phyloP scores from a whole-genome alignment of 2,329 filamentous ascomycete genomes.

The Colletotrichum ledebouriae region DNA sequence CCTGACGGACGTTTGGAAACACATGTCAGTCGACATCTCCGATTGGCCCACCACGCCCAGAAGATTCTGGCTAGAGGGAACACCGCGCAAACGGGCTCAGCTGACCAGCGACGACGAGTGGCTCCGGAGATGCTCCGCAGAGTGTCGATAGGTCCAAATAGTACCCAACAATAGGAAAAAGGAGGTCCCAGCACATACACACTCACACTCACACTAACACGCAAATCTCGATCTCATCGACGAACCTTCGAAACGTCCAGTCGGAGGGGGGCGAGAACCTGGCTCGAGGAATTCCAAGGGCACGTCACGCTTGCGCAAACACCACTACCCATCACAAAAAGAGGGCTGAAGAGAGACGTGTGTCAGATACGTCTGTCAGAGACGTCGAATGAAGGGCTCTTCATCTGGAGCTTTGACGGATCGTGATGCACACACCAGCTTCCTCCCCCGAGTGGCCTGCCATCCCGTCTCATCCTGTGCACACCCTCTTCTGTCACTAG shows the following conservation, averaged over 20 bases:
- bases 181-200: neutral
- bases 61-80: neutral
- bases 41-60: neutral
- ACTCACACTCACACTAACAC: no score
- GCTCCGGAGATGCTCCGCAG: no score
- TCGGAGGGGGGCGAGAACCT: no score
- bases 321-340: no score
- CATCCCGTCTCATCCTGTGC: constrained; percentile 20
- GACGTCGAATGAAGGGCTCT: neutral
- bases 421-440: neutral
- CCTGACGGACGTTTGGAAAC: neutral
- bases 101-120: neutral
- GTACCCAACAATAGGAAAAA: neutral
- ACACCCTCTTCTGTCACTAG: constrained; percentile 32
- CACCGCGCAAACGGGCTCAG: neutral
- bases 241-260: no score
- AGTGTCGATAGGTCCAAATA: neutral
- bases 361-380: no score
- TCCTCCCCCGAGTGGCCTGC: neutral
- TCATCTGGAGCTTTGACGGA: neutral
- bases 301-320: neutral
- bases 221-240: constrained; percentile 28
- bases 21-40: neutral
- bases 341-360: no score
- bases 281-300: constrained; percentile 16